Conservation (phyloP, 2,329 filamentous ascomycete species). For the Leptographium lundbergii region DNA sequence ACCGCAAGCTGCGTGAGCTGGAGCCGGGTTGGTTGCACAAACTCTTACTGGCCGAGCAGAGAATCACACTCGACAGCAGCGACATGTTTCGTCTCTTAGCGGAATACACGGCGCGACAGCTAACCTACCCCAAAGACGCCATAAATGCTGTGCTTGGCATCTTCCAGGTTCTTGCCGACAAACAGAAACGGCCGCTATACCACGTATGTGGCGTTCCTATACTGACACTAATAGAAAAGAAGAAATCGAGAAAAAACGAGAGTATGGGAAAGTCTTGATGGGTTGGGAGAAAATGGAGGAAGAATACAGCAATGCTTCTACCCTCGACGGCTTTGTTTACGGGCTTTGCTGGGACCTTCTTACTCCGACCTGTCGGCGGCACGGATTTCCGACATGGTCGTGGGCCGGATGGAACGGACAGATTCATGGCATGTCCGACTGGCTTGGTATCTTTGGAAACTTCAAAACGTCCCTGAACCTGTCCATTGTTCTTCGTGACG, state of each 20-base stretch:
- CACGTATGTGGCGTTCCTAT: background rate
- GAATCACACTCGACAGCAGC: too few relatives aligned
- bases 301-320: too few relatives aligned
- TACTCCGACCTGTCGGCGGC: background rate
- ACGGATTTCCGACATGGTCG: background rate
- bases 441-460: too few relatives aligned
- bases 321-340: background rate
- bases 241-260: too few relatives aligned
- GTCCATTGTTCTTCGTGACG: too few relatives aligned
- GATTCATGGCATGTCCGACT: too few relatives aligned
- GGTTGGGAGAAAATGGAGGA: too few relatives aligned
- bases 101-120: background rate
- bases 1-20: background rate
- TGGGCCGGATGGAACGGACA: background rate
- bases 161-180: background rate
- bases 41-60: too few relatives aligned
- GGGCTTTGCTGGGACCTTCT: background rate
- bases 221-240: background rate
- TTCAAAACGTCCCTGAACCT: too few relatives aligned
- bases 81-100: too few relatives aligned
- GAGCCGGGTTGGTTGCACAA: too few relatives aligned
- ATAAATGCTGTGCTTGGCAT: conserved; percentile 3
- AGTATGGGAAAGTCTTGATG: too few relatives aligned
- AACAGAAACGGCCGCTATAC: background rate
- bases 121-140: background rate